Evolutionary conservation across 2,329 filamentous ascomycete genomes (phyloP).

Genomic region (Paracorniculantispora psalliotae): DNA sequence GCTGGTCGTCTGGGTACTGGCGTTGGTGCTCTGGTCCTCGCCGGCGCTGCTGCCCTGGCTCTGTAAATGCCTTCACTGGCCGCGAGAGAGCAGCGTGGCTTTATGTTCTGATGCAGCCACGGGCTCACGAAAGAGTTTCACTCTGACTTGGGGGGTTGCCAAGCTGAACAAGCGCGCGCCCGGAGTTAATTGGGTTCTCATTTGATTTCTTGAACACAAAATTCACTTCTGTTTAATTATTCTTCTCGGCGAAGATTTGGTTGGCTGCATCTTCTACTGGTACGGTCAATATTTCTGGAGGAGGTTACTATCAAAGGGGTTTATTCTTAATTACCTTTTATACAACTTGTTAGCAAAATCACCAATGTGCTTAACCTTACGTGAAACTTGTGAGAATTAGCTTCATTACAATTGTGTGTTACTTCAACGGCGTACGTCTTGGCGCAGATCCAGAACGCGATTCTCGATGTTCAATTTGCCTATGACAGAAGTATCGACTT

Average conservation of each 20-base stretch:
- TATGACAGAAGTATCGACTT: too few relatives aligned
- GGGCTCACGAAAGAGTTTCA: not conserved
- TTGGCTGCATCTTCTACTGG: not conserved
- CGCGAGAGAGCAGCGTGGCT: not conserved
- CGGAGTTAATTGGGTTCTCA: not conserved
- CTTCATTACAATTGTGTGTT: too few relatives aligned
- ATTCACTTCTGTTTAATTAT: constrained; percentile 3
- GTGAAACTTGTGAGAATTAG: too few relatives aligned
- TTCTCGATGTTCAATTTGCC: too few relatives aligned
- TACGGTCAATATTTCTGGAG: constrained; percentile 4
- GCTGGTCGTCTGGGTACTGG: constrained; percentile 32
- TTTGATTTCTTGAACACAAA: not conserved
- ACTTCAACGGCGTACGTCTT: not conserved
- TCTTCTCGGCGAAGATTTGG: not conserved
- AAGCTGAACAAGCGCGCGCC: not conserved
- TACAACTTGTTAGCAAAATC: not conserved
- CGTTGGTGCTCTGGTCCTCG: constrained; percentile 33
- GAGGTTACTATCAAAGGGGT: constrained; percentile 12
- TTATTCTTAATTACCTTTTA: not conserved
- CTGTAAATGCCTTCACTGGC: constrained; percentile 23
- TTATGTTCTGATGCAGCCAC: not conserved
- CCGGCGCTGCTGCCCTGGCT: constrained; percentile 33
- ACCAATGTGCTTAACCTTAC: too few relatives aligned
- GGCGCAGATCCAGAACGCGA: not conserved
- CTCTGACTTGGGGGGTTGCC: not conserved